A percentile compares a stretch with the other conserved stretches of the same genome.
phyloP scores from a whole-genome alignment of 768 basidiomycete species.

The Lactarius deliciosus region DNA sequence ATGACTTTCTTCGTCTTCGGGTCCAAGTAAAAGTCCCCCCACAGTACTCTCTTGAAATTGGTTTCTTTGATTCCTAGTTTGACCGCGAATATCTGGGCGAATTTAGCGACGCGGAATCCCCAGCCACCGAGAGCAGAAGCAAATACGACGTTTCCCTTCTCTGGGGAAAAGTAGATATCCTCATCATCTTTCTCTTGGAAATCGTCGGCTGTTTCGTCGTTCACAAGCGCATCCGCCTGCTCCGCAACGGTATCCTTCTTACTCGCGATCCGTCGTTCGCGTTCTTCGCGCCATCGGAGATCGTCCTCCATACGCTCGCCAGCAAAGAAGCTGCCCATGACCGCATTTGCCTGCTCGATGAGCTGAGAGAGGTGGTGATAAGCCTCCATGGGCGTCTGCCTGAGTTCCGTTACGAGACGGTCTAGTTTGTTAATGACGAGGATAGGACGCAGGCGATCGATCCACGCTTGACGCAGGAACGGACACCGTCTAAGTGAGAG shows the following conservation, averaged over 20 bases:
- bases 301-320: conserved; percentile 97
- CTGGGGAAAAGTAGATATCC: conserved; percentile 96
- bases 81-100: conserved; percentile 86
- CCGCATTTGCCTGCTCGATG: conserved; percentile 96
- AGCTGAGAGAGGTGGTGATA: conserved; percentile 92
- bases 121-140: conserved; percentile 95
- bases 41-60: conserved; percentile 81
- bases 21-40: conserved; percentile 98
- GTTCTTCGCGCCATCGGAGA: conserved; percentile 88
- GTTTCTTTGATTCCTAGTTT: conserved; percentile 90
- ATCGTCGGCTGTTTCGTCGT: conserved; percentile 60
- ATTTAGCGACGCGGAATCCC: conserved; percentile 94
- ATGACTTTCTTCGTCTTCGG: conserved; percentile 94
- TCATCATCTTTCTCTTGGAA: conserved; percentile 98
- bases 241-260: conserved; percentile 75
- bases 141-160: conserved; percentile 94
- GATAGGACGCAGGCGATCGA: conserved; percentile 83
- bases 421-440: conserved; percentile 98
- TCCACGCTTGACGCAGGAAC: conserved; percentile 96
- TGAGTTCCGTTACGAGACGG: conserved; percentile 89
- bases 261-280: conserved; percentile 73
- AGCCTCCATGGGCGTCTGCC: conserved; percentile 86
- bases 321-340: conserved; percentile 96
- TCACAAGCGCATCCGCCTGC: conserved; percentile 53
- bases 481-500: conserved; percentile 72